Evolutionary conservation across 345 rosid species (phyloP).

Genomic region (Salix koriyanagi): DNA sequence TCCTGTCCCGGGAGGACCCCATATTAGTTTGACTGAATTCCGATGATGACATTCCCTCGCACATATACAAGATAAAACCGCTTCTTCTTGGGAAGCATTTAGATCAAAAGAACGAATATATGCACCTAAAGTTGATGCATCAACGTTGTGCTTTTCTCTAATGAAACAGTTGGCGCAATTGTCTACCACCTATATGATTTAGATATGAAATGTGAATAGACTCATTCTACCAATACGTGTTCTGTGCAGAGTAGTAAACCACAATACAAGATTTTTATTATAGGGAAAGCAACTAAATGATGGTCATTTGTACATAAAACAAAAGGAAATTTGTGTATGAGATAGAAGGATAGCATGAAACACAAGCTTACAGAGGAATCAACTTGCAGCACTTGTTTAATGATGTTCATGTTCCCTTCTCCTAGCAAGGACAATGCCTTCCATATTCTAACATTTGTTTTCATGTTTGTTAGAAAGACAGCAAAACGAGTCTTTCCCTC

Average conservation of each 20-base stretch:
- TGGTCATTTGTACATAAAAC: too few relatives aligned
- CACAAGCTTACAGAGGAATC: not conserved
- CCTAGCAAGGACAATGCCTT: not conserved
- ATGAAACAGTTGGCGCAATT: not conserved
- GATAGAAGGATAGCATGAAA: not conserved
- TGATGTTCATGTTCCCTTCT: not conserved
- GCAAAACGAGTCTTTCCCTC: not conserved
- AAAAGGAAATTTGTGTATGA: too few relatives aligned
- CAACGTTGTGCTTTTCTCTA: slow-evolving; percentile 1
- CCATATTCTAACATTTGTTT: not conserved
- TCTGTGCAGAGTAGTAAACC: not conserved
- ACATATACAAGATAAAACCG: not conserved
- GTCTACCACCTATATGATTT: not conserved
- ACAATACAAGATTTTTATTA: too few relatives aligned
- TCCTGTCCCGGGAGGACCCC: slow-evolving; percentile 26
- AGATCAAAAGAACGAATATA: not conserved
- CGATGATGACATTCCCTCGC: not conserved
- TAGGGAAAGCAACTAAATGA: too few relatives aligned
- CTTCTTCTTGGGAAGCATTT: not conserved
- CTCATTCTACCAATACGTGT: not conserved
- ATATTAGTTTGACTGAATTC: slow-evolving; percentile 6
- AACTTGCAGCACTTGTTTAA: not conserved
- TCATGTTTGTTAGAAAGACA: slow-evolving; percentile 2
- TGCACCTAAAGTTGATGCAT: slow-evolving; percentile 3
- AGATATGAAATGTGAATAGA: not conserved